Evolutionary conservation across 2,329 filamentous ascomycete genomes (phyloP), one percentile per base, ranked within the genome.

Genomic region (Clarireedia sp.): DNA sequence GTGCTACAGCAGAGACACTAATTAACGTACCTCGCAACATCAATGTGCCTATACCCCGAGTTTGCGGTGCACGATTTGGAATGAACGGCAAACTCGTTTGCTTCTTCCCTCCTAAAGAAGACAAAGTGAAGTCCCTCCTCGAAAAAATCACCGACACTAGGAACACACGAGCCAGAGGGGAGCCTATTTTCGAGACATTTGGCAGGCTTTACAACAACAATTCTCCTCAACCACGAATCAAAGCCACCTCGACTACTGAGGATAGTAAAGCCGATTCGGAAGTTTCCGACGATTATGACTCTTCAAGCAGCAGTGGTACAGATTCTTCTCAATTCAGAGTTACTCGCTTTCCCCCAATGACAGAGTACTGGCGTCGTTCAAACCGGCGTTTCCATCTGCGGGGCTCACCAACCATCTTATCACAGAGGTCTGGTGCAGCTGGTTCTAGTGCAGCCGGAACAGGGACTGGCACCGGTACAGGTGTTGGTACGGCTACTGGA

Each of bases 81-180:
- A 77, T 78, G 38, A 81, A 82, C 62, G 85, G 84, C 7, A 77
- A 77, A 41, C 71, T 87, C 1, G 76, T 83, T 5, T 86, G 82
- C 64, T 87, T 87, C 68, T 87, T 87, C 63, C 83, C 83, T 2
- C 82, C 82, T 0, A 86, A 84, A 60, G 82, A 86, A 61, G 72
- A 70, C 72, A 77, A 78, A 60, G 75, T 74, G 3, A 73, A 72
- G 52, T 77, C 73, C 24, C 70, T 78, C 44, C 72, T 78, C 54
- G 77, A 75, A 50, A 75, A 64, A 10, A 41, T 73, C 14, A 72
- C 75, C 54, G 74, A 71, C 62, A 77, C 75, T 54, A 75, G 75
- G 64, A 75, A 73, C 55, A 73, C 72, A 50, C 64, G 73, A 46
- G 73, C 74, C 5, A 71, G 74, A 60, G 74, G 72, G 48, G 73